A percentile compares a stretch with the other conserved stretches of the same genome.
phyloP scores from a whole-genome alignment of 1,139 yeast species.

The Geotrichum macrosporum region DNA sequence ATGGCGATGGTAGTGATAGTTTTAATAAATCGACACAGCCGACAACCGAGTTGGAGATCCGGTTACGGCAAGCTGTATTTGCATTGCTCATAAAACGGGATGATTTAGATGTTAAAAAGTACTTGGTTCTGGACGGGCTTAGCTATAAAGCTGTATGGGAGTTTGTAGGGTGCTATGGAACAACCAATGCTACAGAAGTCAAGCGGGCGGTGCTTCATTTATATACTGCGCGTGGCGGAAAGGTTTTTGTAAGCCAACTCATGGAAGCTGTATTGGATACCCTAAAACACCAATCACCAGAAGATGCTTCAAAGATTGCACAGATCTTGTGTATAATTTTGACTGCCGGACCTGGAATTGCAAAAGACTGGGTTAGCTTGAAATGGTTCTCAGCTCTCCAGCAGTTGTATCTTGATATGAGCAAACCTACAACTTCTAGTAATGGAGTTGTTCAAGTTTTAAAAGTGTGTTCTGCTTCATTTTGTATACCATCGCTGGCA shows the following conservation, averaged over 20 bases:
- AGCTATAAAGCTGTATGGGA: constrained; percentile 13
- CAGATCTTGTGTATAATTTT: constrained; percentile 10
- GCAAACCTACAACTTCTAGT: not conserved
- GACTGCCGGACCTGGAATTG: constrained; percentile 16
- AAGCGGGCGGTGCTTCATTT: constrained; percentile 5
- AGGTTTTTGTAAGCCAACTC: constrained; percentile 17
- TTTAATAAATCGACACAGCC: constrained; percentile 1
- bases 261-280: constrained; percentile 10
- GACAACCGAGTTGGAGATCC: too few species aligned
- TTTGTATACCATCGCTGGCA: constrained; percentile 16
- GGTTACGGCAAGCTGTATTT: constrained; percentile 19
- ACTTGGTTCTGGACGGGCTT: constrained; percentile 13
- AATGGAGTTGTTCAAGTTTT: not conserved
- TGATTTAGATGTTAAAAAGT: constrained; percentile 2
- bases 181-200: constrained; percentile 8
- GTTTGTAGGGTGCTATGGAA: constrained; percentile 16
- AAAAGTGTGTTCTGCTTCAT: constrained; percentile 15
- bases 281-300: not conserved
- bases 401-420: constrained; percentile 3
- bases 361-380: constrained; percentile 19
- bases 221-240: constrained; percentile 18
- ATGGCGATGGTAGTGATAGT: not conserved
- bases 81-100: constrained; percentile 9
- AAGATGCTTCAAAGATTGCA: not conserved
- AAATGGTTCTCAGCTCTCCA: constrained; percentile 18